phyloP scores from a whole-genome alignment of 2,329 filamentous ascomycete species.

The Fusarium papillatum region DNA sequence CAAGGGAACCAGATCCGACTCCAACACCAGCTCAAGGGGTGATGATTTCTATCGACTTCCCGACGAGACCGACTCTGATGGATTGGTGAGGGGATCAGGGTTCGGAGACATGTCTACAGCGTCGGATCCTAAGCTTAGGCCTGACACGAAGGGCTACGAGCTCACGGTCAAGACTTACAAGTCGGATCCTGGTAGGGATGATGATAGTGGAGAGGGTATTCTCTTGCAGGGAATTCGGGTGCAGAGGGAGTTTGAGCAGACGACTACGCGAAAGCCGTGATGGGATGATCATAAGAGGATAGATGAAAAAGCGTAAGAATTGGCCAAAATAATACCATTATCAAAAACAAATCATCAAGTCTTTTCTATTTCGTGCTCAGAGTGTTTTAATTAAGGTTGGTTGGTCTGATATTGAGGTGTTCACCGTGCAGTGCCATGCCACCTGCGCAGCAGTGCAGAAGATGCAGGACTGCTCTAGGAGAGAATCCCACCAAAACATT shows the following conservation, averaged over 20 bases:
- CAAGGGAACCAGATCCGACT: conserved; percentile 13
- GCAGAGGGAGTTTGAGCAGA: conserved; percentile 51
- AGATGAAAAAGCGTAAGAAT: background rate
- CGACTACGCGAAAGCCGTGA: conserved; percentile 26
- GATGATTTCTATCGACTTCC: conserved; percentile 49
- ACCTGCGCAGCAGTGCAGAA: background rate
- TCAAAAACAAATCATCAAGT: background rate
- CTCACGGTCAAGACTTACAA: conserved; percentile 50
- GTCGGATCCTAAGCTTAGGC: conserved; percentile 40
- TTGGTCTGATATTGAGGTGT: background rate
- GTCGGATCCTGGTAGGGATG: conserved; percentile 40
- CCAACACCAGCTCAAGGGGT: conserved; percentile 25
- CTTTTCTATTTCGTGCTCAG: background rate
- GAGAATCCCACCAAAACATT: background rate
- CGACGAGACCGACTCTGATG: conserved; percentile 47
- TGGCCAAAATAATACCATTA: background rate
- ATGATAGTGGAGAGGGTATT: conserved; percentile 52
- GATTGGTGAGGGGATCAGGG: conserved; percentile 28
- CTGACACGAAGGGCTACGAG: conserved; percentile 48
- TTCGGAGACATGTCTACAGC: conserved; percentile 7
- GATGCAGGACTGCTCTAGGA: background rate
- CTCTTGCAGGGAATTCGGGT: conserved; percentile 56
- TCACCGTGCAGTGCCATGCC: background rate
- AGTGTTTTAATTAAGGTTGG: accelerated
- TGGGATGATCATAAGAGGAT: background rate